phyloP scores from a whole-genome alignment of 495 filamentous ascomycete genomes.

The Penicillium longicatenatum region DNA sequence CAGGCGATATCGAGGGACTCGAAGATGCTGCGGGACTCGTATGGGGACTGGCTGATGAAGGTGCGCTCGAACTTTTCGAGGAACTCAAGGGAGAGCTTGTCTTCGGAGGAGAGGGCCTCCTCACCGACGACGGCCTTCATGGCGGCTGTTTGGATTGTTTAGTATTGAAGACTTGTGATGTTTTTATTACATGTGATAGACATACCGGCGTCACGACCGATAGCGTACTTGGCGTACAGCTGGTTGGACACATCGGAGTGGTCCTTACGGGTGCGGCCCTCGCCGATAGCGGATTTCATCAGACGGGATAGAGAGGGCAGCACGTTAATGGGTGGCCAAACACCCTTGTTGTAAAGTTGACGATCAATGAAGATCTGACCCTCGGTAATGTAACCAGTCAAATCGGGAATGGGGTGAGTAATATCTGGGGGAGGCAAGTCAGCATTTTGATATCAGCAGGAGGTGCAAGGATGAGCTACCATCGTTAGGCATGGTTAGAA shows the following conservation, averaged over 20 bases:
- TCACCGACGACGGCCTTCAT: slow-evolving; percentile 99
- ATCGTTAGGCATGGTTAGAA: slow-evolving; percentile 99
- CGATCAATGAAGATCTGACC: slow-evolving; percentile 98
- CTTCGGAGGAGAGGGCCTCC: slow-evolving; percentile 91
- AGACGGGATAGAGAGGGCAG: slow-evolving; percentile 97
- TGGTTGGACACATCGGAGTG: slow-evolving; percentile 99
- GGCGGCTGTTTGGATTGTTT: slow-evolving; percentile 55
- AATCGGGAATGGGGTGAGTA: slow-evolving; percentile 97
- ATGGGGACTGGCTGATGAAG: slow-evolving; percentile 90
- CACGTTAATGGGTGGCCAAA: slow-evolving; percentile 99
- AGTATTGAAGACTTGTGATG: neutral
- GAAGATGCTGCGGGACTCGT: slow-evolving; percentile 85
- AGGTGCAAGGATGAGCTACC: slow-evolving; percentile 43
- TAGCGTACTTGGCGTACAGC: slow-evolving; percentile 99
- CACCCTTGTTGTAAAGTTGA: slow-evolving; percentile 90
- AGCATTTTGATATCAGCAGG: slow-evolving; percentile 1
- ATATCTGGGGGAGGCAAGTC: slow-evolving; percentile 60
- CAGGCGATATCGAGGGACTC: slow-evolving; percentile 95
- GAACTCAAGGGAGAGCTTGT: slow-evolving; percentile 97
- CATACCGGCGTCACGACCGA: slow-evolving; percentile 85
- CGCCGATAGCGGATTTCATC: slow-evolving; percentile 99
- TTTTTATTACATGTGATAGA: slow-evolving; percentile 3
- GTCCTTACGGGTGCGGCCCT: slow-evolving; percentile 92
- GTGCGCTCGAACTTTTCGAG: slow-evolving; percentile 94
- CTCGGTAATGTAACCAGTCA: slow-evolving; percentile 99